A percentile compares a stretch with the other conserved stretches of the same genome.
Evolutionary conservation across 2,329 filamentous ascomycete species (phyloP).

Genomic region (Chrysosporium keratinophilum): DNA sequence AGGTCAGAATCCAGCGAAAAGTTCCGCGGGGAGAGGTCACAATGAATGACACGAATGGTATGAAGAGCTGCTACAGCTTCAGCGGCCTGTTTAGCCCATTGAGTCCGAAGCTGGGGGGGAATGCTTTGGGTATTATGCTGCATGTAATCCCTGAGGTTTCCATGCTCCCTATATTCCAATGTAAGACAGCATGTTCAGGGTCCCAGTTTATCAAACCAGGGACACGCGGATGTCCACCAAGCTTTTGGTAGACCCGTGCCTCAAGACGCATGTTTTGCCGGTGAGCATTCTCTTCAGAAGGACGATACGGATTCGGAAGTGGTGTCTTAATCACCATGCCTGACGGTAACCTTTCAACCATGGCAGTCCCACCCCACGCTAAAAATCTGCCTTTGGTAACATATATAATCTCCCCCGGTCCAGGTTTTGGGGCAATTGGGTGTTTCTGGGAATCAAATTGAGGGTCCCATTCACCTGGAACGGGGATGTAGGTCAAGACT

Average conservation of each 20-base stretch:
- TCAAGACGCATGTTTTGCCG: constrained; percentile 17
- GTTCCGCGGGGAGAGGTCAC: constrained; percentile 33
- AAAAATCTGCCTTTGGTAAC: constrained; percentile 6
- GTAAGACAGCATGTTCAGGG: constrained; percentile 14
- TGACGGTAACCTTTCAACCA: constrained; percentile 11
- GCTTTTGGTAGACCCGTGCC: constrained; percentile 15
- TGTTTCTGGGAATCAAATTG: no score
- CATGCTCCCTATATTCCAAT: constrained; percentile 17
- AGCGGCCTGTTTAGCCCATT: constrained; percentile 27
- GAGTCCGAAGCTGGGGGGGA: constrained; percentile 13
- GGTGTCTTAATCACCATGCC: constrained; percentile 16
- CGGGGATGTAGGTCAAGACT: neutral
- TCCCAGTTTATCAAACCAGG: constrained; percentile 17
- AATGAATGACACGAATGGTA: constrained; percentile 31
- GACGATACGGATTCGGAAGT: constrained; percentile 15
- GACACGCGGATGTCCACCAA: constrained; percentile 17
- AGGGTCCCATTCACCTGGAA: neutral
- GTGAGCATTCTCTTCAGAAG: constrained; percentile 12
- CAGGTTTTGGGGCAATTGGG: no score
- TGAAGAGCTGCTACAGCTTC: constrained; percentile 30
- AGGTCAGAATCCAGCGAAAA: constrained; percentile 30
- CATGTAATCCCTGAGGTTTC: neutral
- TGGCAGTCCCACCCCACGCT: constrained; percentile 8
- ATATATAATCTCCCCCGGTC: neutral
- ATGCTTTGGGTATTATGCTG: neutral